Evolutionary conservation across 306 rosid species (phyloP), one percentile per base, ranked within the genome.

Genomic region (Prunus fruticosa): DNA sequence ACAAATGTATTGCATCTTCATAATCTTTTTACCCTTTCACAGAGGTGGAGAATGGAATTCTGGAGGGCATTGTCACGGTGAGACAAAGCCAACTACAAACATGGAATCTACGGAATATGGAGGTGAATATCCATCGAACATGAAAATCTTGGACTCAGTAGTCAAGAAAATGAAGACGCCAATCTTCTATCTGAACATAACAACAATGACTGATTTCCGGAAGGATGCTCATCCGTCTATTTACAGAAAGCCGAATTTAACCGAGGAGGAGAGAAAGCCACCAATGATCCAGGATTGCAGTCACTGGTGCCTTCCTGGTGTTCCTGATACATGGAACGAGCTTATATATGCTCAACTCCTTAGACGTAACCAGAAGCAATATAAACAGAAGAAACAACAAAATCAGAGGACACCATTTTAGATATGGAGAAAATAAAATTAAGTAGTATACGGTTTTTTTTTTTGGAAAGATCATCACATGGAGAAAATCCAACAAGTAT

Each of bases 271-370:
- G 72, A 46, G 64, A 6, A 41, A 52, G 14, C 34, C 52, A 9
- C 84, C 86, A 1, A 74, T 83, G 49, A 43, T 52, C 71, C 90
- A 89, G 74, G 93, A 89, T 79, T 89, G 93, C 75, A 87, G 88
- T 49, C 93, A 89, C 82, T 89, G 93, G 93, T 86, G 90, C 78
- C 71, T 89, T 77, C 93, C 93, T 14, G 93, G 93, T 47, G 89
- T 87, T 38, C 93, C 89, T 11, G 89, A 89, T 75, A 76, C 88
- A 41, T 87, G 91, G 91, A 89, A 89, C 34, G 86, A 89, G 58
- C 49, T 78, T 6, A 12, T 78, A 15, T 78, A 71, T 78, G 65
- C 82, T 70, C 76, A 71, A 49, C 80, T 76, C 68, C 80, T 67
- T 13, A 11, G 11, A 18, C 77, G 9, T 9, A 68, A 27, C 27